phyloP scores from a whole-genome alignment of 2,329 filamentous ascomycete genomes.

The Aspergillus japonicus region DNA sequence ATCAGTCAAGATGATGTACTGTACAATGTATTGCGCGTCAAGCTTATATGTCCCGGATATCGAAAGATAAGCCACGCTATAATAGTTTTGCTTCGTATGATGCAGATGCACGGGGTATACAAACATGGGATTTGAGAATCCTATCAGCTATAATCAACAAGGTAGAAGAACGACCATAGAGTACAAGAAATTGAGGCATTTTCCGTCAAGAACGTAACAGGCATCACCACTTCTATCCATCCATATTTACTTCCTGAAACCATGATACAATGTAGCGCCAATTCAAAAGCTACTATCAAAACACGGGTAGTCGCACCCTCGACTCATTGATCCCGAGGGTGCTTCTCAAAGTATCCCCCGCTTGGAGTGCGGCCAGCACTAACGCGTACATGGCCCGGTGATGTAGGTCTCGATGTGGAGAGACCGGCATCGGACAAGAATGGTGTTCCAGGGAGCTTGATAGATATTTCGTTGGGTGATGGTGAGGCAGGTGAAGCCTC shows the following conservation, averaged over 20 bases:
- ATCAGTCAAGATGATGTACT: neutral
- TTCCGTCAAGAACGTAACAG: slow-evolving; percentile 2
- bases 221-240: slow-evolving; percentile 17
- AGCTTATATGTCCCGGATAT: neutral
- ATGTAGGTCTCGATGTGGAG: slow-evolving; percentile 54
- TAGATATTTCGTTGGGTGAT: slow-evolving; percentile 47
- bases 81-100: neutral
- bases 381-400: slow-evolving; percentile 48
- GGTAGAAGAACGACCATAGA: neutral
- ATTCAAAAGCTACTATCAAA: neutral
- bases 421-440: slow-evolving; percentile 49
- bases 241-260: slow-evolving; percentile 20
- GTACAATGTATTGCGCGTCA: neutral
- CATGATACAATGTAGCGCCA: neutral
- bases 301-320: neutral
- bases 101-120: neutral
- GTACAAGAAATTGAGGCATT: slow-evolving; percentile 2
- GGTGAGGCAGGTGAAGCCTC: slow-evolving; percentile 23
- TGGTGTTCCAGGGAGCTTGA: slow-evolving; percentile 48
- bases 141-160: neutral
- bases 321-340: slow-evolving; percentile 24
- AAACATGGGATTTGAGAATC: neutral
- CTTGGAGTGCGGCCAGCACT: slow-evolving; percentile 39
- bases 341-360: slow-evolving; percentile 40
- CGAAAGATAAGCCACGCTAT: neutral